Percentiles rank a stretch among this genome's conserved stretches.
These are phyloP conservation scores for Dimargaris cristalligena DNA, from an alignment of 192 early-diverging fungal species.

Conservation along the genomic window DNA sequence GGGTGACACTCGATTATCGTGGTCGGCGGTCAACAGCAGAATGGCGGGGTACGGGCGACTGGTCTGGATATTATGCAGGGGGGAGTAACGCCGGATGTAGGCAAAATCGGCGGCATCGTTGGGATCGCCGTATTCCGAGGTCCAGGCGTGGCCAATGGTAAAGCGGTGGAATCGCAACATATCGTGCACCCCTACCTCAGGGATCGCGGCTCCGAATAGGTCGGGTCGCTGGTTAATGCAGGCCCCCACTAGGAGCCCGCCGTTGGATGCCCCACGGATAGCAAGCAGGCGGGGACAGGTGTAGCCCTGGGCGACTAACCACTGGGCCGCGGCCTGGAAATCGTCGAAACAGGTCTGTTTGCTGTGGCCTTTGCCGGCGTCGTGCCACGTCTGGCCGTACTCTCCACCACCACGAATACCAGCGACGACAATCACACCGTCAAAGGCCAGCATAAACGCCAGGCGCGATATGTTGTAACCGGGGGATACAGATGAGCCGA, in stretches of 20 bases:
- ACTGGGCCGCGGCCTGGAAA: slow-evolving; percentile 51
- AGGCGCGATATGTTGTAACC: slow-evolving; percentile 17
- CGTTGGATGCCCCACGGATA: slow-evolving; percentile 54
- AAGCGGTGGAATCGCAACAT: slow-evolving; percentile 64
- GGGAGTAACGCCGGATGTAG: slow-evolving; percentile 39
- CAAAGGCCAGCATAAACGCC: slow-evolving; percentile 33
- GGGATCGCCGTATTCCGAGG: slow-evolving; percentile 45
- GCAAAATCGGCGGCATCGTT: slow-evolving; percentile 49
- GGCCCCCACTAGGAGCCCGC: slow-evolving; percentile 48
- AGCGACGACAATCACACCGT: slow-evolving; percentile 39
- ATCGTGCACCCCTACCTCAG: slow-evolving; percentile 56
- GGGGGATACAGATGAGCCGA: slow-evolving; percentile 35
- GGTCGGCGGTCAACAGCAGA: slow-evolving; percentile 42
- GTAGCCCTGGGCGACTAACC: slow-evolving; percentile 35
- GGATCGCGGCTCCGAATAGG: slow-evolving; percentile 43
- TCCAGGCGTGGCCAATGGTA: slow-evolving; percentile 57
- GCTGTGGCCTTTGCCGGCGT: slow-evolving; percentile 33
- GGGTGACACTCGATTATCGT: slow-evolving; percentile 51
- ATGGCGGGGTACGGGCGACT: slow-evolving; percentile 36
- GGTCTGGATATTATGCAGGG: slow-evolving; percentile 44
- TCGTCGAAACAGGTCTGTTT: slow-evolving; percentile 67
- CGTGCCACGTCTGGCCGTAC: slow-evolving; percentile 34
- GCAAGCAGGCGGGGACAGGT: slow-evolving; percentile 34
- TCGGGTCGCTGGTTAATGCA: slow-evolving; percentile 61
- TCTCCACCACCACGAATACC: slow-evolving; percentile 60